Base-by-base conservation (phyloP, 208 protist species). In the Leishmania guyanensis region DNA sequence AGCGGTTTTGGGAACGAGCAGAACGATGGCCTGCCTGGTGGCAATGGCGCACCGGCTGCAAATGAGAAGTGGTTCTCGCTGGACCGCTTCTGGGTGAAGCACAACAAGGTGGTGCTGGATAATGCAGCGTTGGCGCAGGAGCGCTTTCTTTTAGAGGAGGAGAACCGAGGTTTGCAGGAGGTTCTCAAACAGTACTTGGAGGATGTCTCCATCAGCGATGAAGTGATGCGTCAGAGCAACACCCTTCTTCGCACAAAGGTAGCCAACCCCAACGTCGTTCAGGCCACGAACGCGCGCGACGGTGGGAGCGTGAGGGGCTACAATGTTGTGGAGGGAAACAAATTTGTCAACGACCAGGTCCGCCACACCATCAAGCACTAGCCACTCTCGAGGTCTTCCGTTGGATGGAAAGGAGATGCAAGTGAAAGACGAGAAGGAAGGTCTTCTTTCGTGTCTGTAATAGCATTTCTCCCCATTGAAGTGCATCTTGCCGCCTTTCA, bases 31-130 rank as follows among this genome's bases (percentile, higher is more conserved):
- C 17, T 39, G 14, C 77, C 68, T 26, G 72, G 68, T 39, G 76
- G 33, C 53, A 76, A 74, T 46, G 50, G 78, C 43, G 43, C 79
- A 16, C 56, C 85, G 6, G 84, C 71, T 39, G 78, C 75, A 0
- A 89, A 81, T 72, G 89, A 91, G 75, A 93, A 98, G 72, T 99
- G 98, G 97, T 88, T 94, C 68, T 88, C 94, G 26, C 87, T 99
- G 69, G 91, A 99, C 64, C 88, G 95, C 12, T 99, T 99, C 83
- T 99, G 97, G 95, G 91, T 92, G 70, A 95, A 94, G 75, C 93
- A 97, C 85, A 99, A 99, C 93, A 99, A 99, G 83, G 97, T 99
- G 3, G 89, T 98, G 53, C 92, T 99, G 14, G 98, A 99, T 89
- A 97, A 95, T 77, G 87, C 95, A 0, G 98, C 98, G n/a, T 89